Evolutionary conservation across 2,329 filamentous ascomycete genomes (phyloP).

Genomic region (Trichophyton rubrum): DNA sequence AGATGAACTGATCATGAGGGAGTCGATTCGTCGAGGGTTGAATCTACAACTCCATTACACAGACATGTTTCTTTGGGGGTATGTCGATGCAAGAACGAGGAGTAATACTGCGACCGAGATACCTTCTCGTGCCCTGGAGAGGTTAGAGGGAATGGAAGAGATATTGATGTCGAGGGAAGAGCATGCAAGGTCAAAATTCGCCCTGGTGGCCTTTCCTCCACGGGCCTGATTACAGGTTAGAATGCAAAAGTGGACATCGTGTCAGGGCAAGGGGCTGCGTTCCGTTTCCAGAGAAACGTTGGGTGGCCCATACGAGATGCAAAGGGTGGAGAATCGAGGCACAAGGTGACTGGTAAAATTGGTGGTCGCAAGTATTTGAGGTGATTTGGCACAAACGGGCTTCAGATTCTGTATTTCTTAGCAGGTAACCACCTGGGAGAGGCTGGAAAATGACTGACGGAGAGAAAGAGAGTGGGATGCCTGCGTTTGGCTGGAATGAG

Average conservation of each 20-base stretch:
- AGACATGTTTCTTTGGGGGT: slow-evolving; percentile 52
- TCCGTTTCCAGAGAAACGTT: background rate
- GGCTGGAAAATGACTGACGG: no score
- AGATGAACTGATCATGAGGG: slow-evolving; percentile 48
- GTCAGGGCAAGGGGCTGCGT: background rate
- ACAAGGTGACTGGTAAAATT: no score
- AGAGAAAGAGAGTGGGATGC: no score
- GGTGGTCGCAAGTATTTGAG: no score
- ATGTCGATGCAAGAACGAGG: slow-evolving; percentile 42
- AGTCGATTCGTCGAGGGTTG: slow-evolving; percentile 43
- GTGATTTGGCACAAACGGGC: no score
- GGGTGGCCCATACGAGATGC: no score
- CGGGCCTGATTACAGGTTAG: background rate
- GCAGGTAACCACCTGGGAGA: no score
- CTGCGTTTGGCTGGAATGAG: no score
- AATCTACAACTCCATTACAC: slow-evolving; percentile 42
- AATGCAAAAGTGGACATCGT: background rate
- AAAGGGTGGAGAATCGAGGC: no score
- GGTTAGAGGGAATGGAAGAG: slow-evolving; percentile 14
- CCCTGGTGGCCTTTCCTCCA: slow-evolving; percentile 3
- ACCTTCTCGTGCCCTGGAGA: slow-evolving; percentile 42
- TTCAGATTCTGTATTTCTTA: no score
- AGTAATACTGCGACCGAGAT: slow-evolving; percentile 41
- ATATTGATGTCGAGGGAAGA: slow-evolving; percentile 6
- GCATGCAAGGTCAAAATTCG: background rate